A percentile compares a stretch with the other conserved stretches of the same genome.
These are phyloP conservation scores for grape (Vitis vinifera) DNA, from an alignment of 164 flowering plant genomes.

Conservation along the genomic window ASM3070453v1 NC_081819.1:20389501-20390000, in stretches of 20 bases:
- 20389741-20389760: slow-evolving; percentile 84
- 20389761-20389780: slow-evolving; percentile 92
- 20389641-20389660: slow-evolving; percentile 77
- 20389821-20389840: slow-evolving; percentile 56
- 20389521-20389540: background rate
- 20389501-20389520: background rate
- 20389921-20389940: slow-evolving; percentile 84
- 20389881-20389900: slow-evolving; percentile 63
- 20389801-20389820: slow-evolving; percentile 76
- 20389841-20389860: slow-evolving; percentile 50
- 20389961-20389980: slow-evolving; percentile 86
- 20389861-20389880: slow-evolving; percentile 82
- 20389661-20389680: slow-evolving; percentile 91
- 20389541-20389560: background rate
- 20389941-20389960: slow-evolving; percentile 94
- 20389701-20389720: slow-evolving; percentile 99
- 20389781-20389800: slow-evolving; percentile 92
- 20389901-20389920: slow-evolving; percentile 49
- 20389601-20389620: background rate
- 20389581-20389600: background rate
- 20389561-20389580: background rate
- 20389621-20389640: background rate
- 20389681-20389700: slow-evolving; percentile 86
- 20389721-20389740: slow-evolving; percentile 99
- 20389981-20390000: slow-evolving; percentile 85